These are phyloP conservation scores for Candida gigantensis DNA, from an alignment of 1,139 yeast species.

Conservation along the genomic window DNA sequence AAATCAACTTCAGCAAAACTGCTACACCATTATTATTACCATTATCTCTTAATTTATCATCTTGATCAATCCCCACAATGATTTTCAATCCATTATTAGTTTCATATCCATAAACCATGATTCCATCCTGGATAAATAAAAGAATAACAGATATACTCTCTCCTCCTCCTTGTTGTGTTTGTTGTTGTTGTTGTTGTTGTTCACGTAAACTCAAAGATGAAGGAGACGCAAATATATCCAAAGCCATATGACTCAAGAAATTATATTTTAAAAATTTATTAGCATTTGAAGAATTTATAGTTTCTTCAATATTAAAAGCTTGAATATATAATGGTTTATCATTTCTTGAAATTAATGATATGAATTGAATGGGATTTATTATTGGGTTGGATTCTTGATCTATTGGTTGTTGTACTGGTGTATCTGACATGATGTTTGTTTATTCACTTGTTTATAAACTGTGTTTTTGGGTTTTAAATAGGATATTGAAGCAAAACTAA, in stretches of 20 bases:
- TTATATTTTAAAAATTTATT: constrained; percentile 58
- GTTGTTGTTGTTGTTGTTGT: constrained; percentile 32
- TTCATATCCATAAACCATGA: constrained; percentile 62
- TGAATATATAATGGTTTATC: constrained; percentile 64
- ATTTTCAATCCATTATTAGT: constrained; percentile 62
- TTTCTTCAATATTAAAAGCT: constrained; percentile 36
- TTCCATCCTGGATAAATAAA: constrained; percentile 61
- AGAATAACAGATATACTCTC: constrained; percentile 32
- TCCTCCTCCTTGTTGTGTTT: constrained; percentile 1
- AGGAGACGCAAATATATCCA: constrained; percentile 62
- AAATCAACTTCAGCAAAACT: constrained; percentile 29
- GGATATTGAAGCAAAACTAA: too few relatives aligned
- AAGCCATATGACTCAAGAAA: constrained; percentile 65
- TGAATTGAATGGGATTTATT: constrained; percentile 41
- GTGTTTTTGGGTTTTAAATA: too few relatives aligned
- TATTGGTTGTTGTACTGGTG: background rate
- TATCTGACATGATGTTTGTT: background rate
- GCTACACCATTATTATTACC: constrained; percentile 17
- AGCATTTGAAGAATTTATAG: constrained; percentile 20
- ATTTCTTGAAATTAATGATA: constrained; percentile 55
- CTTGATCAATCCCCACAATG: constrained; percentile 45
- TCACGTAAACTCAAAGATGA: constrained; percentile 40
- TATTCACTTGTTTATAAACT: too few relatives aligned
- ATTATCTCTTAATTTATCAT: background rate
- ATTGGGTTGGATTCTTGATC: constrained; percentile 1